A percentile compares a stretch with the other conserved stretches of the same genome.
Evolutionary conservation across 192 early-diverging fungal genomes (phyloP).

Genomic region (Backusella australiensis): DNA sequence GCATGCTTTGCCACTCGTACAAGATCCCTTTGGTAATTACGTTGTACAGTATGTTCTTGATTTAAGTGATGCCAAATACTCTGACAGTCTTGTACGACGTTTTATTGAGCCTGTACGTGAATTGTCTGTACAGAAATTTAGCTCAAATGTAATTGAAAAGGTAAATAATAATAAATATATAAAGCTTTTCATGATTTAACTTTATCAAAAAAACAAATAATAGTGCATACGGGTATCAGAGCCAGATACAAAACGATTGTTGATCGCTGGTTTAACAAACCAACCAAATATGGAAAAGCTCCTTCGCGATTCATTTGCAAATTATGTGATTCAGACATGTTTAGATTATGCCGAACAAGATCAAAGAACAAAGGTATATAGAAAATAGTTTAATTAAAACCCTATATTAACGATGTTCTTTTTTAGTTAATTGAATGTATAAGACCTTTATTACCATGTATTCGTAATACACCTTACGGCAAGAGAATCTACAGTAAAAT

Average conservation of each 20-base stretch:
- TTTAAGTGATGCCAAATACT: slow-evolving; percentile 62
- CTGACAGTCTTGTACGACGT: slow-evolving; percentile 67
- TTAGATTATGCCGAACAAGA: slow-evolving; percentile 75
- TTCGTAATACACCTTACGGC: slow-evolving; percentile 87
- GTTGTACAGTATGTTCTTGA: slow-evolving; percentile 92
- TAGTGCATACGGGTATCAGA: slow-evolving; percentile 82
- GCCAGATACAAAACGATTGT: slow-evolving; percentile 58
- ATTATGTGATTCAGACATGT: slow-evolving; percentile 90
- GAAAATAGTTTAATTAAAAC: neutral
- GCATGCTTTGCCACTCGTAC: slow-evolving; percentile 72
- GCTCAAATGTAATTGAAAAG: slow-evolving; percentile 93
- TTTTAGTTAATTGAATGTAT: slow-evolving; percentile 75
- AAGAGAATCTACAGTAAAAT: slow-evolving; percentile 86
- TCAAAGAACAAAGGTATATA: slow-evolving; percentile 57
- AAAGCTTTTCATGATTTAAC: neutral
- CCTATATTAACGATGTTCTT: neutral
- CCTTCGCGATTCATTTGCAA: slow-evolving; percentile 83
- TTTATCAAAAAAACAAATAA: neutral
- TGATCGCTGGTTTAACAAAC: slow-evolving; percentile 78
- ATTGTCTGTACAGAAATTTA: slow-evolving; percentile 88
- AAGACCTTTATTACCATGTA: slow-evolving; percentile 71
- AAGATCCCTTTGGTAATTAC: slow-evolving; percentile 92
- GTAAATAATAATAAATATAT: slow-evolving; percentile 28
- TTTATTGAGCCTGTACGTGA: slow-evolving; percentile 76
- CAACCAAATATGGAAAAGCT: slow-evolving; percentile 74